phyloP scores from a whole-genome alignment of 768 basidiomycete genomes.

The Ramaria sp. region DNA sequence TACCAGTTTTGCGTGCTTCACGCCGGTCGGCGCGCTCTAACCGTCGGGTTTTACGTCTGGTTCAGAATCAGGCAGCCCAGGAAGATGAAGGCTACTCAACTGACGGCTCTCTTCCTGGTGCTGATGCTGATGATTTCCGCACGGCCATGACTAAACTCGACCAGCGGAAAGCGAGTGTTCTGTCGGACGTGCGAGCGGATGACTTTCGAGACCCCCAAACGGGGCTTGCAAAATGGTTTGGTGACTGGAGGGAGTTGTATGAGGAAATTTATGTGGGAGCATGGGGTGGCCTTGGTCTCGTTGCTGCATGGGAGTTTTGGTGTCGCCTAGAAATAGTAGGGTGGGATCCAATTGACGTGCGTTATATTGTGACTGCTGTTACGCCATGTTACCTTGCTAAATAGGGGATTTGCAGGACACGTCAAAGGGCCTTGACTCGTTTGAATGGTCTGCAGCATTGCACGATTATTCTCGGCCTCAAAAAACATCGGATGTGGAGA shows the following conservation, averaged over 20 bases:
- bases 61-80: conserved; percentile 14
- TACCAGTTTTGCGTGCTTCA: conserved; percentile 35
- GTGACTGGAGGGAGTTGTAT: conserved; percentile 66
- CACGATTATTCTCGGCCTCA: conserved; percentile 64
- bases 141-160: conserved; percentile 47
- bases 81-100: conserved; percentile 81
- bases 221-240: conserved; percentile 55
- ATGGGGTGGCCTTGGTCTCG: conserved; percentile 80
- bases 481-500: conserved; percentile 11
- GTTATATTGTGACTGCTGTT: conserved; percentile 4
- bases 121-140: conserved; percentile 61
- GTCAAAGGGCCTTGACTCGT: conserved; percentile 54
- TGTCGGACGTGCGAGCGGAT: conserved; percentile 73
- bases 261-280: conserved; percentile 78
- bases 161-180: conserved; percentile 41
- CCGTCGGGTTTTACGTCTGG: conserved; percentile 39
- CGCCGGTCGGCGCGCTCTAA: conserved; percentile 48
- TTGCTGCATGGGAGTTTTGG: conserved; percentile 94
- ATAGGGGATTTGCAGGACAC: conserved; percentile 26
- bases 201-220: conserved; percentile 76
- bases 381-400: not conserved
- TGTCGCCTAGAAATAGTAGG: conserved; percentile 74
- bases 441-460: conserved; percentile 73
- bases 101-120: conserved; percentile 57
- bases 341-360: conserved; percentile 81